These are phyloP conservation scores for Vanilla planifolia DNA, from an alignment of 106 monocot genomes.

Conservation along the genomic window DNA sequence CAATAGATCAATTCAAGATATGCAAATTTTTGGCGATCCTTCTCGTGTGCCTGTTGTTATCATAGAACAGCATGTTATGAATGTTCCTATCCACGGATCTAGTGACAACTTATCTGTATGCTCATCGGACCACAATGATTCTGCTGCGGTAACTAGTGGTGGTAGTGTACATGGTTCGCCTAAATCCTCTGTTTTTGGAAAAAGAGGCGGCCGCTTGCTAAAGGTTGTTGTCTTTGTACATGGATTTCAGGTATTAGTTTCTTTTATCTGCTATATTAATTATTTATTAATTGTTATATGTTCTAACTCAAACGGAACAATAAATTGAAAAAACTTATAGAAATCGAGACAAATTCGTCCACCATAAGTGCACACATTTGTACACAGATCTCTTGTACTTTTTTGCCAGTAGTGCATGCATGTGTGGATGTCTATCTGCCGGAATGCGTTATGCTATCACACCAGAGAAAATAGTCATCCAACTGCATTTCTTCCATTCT, in stretches of 20 bases:
- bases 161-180: constrained; percentile 21
- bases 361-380: no score
- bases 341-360: no score
- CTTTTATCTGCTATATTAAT: neutral
- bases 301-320: no score
- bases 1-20: constrained; percentile 76
- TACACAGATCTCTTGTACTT: no score
- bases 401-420: no score
- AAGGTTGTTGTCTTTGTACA: constrained; percentile 90
- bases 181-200: constrained; percentile 21
- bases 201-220: constrained; percentile 43
- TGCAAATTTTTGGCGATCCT: constrained; percentile 92
- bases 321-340: no score
- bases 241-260: constrained; percentile 84
- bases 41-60: constrained; percentile 77
- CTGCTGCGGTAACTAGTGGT: constrained; percentile 14
- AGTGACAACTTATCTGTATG: constrained; percentile 21
- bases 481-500: no score
- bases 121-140: constrained; percentile 26
- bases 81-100: constrained; percentile 42
- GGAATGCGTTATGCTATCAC: no score
- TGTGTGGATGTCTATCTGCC: no score
- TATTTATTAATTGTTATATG: no score
- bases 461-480: no score
- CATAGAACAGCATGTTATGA: constrained; percentile 82